A percentile compares a stretch with the other conserved stretches of the same genome.
These are phyloP conservation scores for Solanum piurae DNA, from an alignment of 257 asterid genomes.

Conservation along the genomic window DNA sequence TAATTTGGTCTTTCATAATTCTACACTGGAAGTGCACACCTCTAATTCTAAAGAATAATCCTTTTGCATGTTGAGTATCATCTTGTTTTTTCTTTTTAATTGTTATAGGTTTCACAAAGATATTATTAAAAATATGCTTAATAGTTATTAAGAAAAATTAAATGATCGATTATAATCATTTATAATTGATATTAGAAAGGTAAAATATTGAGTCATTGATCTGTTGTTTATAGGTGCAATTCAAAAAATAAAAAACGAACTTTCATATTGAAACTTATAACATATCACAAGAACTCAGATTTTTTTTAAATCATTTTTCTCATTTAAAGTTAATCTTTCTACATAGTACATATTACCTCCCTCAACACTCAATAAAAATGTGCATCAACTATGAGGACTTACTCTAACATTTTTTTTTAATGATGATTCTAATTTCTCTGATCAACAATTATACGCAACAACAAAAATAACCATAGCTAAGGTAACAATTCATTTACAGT, in stretches of 20 bases:
- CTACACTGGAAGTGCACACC: too few relatives aligned
- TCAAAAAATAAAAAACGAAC: background rate
- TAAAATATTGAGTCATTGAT: too few relatives aligned
- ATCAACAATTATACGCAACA: too few relatives aligned
- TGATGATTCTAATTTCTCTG: background rate
- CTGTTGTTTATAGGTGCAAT: background rate
- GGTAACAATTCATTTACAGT: too few relatives aligned
- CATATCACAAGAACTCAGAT: background rate
- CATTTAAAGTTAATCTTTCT: background rate
- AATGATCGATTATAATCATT: too few relatives aligned
- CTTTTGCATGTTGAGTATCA: too few relatives aligned
- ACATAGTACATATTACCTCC: background rate
- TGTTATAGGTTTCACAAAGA: background rate
- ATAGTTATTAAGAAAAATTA: too few relatives aligned
- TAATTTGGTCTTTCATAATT: too few relatives aligned
- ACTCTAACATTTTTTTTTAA: background rate
- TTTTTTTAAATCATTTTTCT: background rate
- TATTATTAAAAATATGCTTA: too few relatives aligned
- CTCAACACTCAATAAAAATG: background rate
- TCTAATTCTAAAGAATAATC: too few relatives aligned
- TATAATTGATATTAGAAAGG: background rate
- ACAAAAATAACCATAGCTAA: too few relatives aligned
- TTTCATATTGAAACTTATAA: background rate
- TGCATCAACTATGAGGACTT: background rate
- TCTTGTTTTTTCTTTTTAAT: too few relatives aligned